Evolutionary conservation across 2,329 filamentous ascomycete species (phyloP).

Genomic region (Coniosporium tulheliwenetii): DNA sequence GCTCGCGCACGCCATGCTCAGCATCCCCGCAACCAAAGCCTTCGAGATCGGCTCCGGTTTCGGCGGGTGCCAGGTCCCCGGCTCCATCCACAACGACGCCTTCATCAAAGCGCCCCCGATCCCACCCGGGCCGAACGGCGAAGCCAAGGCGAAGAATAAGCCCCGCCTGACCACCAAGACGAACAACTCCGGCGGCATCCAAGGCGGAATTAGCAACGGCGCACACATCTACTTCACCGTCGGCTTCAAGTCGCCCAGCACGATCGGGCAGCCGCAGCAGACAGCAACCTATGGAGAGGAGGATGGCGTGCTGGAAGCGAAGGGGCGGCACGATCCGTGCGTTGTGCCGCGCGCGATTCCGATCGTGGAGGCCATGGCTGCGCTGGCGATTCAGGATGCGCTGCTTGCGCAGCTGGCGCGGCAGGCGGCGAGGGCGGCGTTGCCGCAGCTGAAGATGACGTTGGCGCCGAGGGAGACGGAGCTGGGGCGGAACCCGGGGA

Average conservation of each 20-base stretch:
- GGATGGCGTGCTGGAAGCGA: slow-evolving; percentile 69
- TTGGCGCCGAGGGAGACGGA: slow-evolving; percentile 13
- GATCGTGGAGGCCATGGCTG: slow-evolving; percentile 84
- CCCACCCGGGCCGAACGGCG: slow-evolving; percentile 30
- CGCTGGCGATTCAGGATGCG: slow-evolving; percentile 74
- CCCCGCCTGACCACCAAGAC: slow-evolving; percentile 70
- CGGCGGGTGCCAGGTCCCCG: slow-evolving; percentile 68
- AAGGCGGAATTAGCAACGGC: slow-evolving; percentile 90
- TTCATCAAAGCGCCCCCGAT: slow-evolving; percentile 48
- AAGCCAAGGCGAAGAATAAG: slow-evolving; percentile 26
- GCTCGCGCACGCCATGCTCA: slow-evolving; percentile 86
- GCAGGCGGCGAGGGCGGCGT: slow-evolving; percentile 29
- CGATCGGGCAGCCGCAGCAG: slow-evolving; percentile 75
- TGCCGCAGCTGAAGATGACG: slow-evolving; percentile 26
- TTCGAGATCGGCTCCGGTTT: slow-evolving; percentile 95
- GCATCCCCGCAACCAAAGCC: slow-evolving; percentile 86
- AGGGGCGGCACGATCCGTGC: slow-evolving; percentile 87
- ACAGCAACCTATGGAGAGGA: slow-evolving; percentile 67
- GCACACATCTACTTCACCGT: slow-evolving; percentile 89
- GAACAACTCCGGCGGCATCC: slow-evolving; percentile 89
- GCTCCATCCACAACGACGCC: slow-evolving; percentile 83
- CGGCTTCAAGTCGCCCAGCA: slow-evolving; percentile 88
- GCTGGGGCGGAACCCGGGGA: background rate
- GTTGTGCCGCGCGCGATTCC: slow-evolving; percentile 79
- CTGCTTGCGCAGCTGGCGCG: slow-evolving; percentile 65